phyloP scores from a whole-genome alignment of 2,329 filamentous ascomycete species.

The Drechslerella stenobrocha region DNA sequence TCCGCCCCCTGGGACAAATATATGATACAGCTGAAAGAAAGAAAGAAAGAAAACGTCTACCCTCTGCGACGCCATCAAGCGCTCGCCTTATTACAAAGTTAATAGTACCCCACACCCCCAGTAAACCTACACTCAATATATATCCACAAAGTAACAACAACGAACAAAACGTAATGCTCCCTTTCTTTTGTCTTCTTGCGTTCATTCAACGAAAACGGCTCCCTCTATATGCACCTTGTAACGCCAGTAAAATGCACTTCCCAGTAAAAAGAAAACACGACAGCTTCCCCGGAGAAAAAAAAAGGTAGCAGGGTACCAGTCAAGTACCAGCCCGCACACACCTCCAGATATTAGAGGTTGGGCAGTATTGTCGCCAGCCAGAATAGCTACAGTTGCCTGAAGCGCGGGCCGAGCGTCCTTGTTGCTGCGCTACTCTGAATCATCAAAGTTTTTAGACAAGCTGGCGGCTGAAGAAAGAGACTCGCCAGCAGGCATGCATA shows the following conservation, averaged over 20 bases:
- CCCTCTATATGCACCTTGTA: background rate
- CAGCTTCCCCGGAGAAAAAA: background rate
- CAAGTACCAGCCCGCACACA: background rate
- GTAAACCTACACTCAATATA: background rate
- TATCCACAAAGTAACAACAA: background rate
- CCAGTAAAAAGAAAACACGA: background rate
- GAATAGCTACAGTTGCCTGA: too few relatives aligned
- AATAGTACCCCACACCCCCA: background rate
- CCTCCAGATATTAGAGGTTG: too few relatives aligned
- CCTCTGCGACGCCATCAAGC: background rate
- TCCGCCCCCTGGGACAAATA: too few relatives aligned
- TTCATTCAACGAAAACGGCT: background rate
- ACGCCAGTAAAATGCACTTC: conserved; percentile 6
- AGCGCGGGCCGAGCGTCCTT: too few relatives aligned
- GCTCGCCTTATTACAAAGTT: background rate
- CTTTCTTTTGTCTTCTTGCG: conserved; percentile 1
- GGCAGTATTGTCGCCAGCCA: too few relatives aligned
- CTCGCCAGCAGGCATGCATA: too few relatives aligned
- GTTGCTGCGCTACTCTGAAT: too few relatives aligned
- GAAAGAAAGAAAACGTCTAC: background rate
- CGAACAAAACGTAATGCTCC: background rate
- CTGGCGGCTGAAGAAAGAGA: too few relatives aligned
- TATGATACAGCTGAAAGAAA: background rate
- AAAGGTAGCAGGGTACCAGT: background rate
- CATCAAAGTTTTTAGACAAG: too few relatives aligned